Base-by-base conservation (phyloP, 345 rosid genomes). In the Populus deltoides region DNA sequence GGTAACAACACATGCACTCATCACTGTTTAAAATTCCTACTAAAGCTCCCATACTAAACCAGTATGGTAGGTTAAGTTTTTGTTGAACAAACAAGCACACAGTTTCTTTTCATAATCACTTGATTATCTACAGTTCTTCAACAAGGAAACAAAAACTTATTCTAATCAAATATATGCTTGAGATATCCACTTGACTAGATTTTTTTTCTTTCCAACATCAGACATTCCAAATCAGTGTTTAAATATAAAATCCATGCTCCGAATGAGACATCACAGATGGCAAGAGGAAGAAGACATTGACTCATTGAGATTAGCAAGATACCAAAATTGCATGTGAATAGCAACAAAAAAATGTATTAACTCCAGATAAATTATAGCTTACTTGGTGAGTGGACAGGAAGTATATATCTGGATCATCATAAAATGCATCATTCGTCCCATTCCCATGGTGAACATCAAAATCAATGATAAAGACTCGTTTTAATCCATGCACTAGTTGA, bases 361-460 rank as follows among this genome's bases (percentile, higher is more conserved):
- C 25, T 36, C 36, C 29, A 36, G 59, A 41, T 41, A 57, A 51
- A 55, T 15, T 9, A 6, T 24, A 4, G 55, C 90, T 75, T 83
- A 90, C 98, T 81, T 95, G 99, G 88, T 94, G 98, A 70, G 97
- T 93, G 68, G 98, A 93, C 84, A 94, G 89, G 75, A 94, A 94
- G 86, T 92, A 93, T 75, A 93, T 84, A 84, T 93, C 96, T 51
- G 99, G 97, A 78, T 95, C 97, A 53, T 95, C 89, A 22, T 87
- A 83, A 87, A 95, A 95, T 8, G 92, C 93, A 84, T 93, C 98
- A 75, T 90, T 92, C 38, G 96, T 93, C 29, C 99, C 98, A 85
- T 95, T 95, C 75, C 99, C 98, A 68, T 95, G 98, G 86, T 93
- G 99, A 86, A 95, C 97, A 85, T 95, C 96, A 43, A 95, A 95